A percentile compares a stretch with the other conserved stretches of the same genome.
Evolutionary conservation across 495 filamentous ascomycete species (phyloP).

Genomic region (Trypethelium eluteriae): DNA sequence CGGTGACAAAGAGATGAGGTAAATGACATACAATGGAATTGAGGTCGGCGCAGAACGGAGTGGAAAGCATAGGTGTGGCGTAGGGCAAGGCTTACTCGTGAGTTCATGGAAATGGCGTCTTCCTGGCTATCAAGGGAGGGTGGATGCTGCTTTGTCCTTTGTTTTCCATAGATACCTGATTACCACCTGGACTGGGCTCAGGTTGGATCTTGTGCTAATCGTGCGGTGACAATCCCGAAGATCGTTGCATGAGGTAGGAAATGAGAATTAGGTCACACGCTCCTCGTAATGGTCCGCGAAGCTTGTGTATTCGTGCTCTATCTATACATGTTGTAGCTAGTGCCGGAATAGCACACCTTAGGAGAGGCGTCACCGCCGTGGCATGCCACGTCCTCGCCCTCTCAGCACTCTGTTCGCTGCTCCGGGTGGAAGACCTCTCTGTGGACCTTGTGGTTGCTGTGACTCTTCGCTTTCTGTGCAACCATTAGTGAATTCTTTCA

Average conservation of each 20-base stretch:
- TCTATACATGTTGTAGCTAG: background rate
- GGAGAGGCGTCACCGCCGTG: conserved; percentile 45
- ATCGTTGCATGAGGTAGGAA: background rate
- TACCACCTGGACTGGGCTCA: background rate
- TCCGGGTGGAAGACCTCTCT: conserved; percentile 74
- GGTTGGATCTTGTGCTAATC: background rate
- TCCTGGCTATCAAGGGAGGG: background rate
- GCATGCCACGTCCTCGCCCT: conserved; percentile 74
- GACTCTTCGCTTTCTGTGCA: conserved; percentile 73
- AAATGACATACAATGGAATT: background rate
- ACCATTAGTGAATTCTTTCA: background rate
- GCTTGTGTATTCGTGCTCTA: background rate
- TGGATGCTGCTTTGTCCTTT: background rate
- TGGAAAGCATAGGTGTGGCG: background rate
- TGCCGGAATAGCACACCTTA: background rate
- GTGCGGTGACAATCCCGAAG: background rate
- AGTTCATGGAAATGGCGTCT: conserved; percentile 1
- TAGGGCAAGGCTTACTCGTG: background rate
- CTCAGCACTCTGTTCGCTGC: conserved; percentile 86
- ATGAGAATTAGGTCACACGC: background rate
- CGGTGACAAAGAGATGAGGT: background rate
- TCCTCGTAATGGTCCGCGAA: background rate
- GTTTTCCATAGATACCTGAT: conserved; percentile 2
- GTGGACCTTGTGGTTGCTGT: conserved; percentile 67
- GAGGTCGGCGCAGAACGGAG: background rate